Percentiles rank a stretch among this genome's conserved stretches.
Conservation (phyloP, 2,329 filamentous ascomycete species). For the Pseudodiploospora longispora region DNA sequence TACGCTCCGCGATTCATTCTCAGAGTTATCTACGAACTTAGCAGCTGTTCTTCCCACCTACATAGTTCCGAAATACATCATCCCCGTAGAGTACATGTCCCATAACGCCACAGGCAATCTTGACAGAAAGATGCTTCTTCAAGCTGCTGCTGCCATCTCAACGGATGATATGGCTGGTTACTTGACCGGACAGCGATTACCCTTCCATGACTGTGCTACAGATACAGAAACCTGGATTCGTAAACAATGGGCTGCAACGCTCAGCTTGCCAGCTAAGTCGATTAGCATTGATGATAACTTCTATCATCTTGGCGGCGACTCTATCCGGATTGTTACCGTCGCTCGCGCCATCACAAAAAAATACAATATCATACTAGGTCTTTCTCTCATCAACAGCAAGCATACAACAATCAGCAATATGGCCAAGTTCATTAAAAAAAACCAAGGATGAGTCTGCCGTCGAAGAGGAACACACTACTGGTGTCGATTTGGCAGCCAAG, state of each 20-base stretch:
- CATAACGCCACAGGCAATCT: slow-evolving; percentile 5
- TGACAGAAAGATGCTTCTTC: slow-evolving; percentile 3
- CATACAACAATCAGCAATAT: slow-evolving; percentile 11
- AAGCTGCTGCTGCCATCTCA: neutral
- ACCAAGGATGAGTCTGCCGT: neutral
- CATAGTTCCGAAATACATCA: slow-evolving; percentile 5
- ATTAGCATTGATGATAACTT: slow-evolving; percentile 14
- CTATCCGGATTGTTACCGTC: slow-evolving; percentile 13
- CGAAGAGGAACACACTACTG: neutral
- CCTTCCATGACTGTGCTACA: slow-evolving; percentile 3
- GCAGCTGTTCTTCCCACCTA: neutral
- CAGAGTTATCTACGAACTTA: neutral
- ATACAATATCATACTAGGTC: slow-evolving; percentile 8
- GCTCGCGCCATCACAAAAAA: slow-evolving; percentile 9
- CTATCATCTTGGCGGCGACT: slow-evolving; percentile 14
- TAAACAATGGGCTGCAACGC: slow-evolving; percentile 2
- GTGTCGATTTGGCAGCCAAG: neutral
- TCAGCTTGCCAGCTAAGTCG: slow-evolving; percentile 4
- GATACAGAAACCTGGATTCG: slow-evolving; percentile 3
- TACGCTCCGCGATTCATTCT: neutral
- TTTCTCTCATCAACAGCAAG: slow-evolving; percentile 13
- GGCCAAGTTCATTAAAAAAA: slow-evolving; percentile 9
- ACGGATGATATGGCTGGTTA: slow-evolving; percentile 1
- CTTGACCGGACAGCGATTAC: neutral
- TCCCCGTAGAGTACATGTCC: slow-evolving; percentile 3